phyloP scores from a whole-genome alignment of 225 moss, liverwort and hornwort species.

The Physcomitrium patens region DNA sequence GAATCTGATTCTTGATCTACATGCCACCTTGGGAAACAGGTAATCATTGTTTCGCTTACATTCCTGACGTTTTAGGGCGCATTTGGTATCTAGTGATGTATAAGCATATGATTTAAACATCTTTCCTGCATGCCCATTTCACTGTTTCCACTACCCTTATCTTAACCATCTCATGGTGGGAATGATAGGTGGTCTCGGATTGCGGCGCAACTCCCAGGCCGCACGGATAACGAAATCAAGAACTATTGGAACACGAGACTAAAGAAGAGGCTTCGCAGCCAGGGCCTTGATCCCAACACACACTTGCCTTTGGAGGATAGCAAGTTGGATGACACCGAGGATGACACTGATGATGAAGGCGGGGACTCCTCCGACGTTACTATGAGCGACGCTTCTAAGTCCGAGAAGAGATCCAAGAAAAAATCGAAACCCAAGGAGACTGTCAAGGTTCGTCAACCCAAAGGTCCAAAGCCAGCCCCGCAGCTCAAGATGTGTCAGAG shows the following conservation, averaged over 20 bases:
- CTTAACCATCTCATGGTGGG: no score
- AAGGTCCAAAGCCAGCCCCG: not conserved
- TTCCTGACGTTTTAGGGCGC: not conserved
- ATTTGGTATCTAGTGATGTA: no score
- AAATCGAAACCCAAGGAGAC: not conserved
- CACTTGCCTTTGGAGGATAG: conserved; percentile 28
- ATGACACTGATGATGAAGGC: no score
- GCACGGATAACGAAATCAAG: conserved; percentile 93
- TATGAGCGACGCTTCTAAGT: not conserved
- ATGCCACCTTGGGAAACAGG: conserved; percentile 58
- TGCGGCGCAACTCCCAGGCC: conserved; percentile 75
- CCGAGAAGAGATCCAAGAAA: not conserved
- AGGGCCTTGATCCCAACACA: conserved; percentile 76
- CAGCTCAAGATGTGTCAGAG: conserved; percentile 4
- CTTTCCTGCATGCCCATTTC: no score
- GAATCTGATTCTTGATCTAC: conserved; percentile 49
- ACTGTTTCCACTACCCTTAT: no score
- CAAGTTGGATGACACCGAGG: no score
- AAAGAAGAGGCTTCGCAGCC: conserved; percentile 73
- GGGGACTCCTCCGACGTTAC: not conserved
- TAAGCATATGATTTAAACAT: no score
- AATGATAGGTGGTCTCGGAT: conserved; percentile 77
- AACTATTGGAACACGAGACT: conserved; percentile 93
- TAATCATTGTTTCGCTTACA: not conserved
- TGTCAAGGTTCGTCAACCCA: not conserved